These are phyloP conservation scores for Nematocida homosporus DNA, from an alignment of 371 early-diverging fungal genomes.

Conservation along the genomic window DNA sequence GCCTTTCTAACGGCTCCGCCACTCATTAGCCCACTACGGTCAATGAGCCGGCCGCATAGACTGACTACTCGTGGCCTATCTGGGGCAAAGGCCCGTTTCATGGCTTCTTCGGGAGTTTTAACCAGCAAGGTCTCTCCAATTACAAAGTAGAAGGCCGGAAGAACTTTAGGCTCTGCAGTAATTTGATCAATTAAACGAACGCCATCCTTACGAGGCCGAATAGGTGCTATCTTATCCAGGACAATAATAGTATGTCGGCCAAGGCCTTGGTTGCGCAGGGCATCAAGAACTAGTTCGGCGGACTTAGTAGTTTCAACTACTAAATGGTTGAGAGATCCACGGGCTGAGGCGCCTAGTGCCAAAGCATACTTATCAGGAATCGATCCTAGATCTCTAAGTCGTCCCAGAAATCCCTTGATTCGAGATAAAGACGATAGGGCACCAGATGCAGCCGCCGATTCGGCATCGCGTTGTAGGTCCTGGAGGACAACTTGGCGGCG, in stretches of 20 bases:
- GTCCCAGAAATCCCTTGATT: slow-evolving; percentile 70
- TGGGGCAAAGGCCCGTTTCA: slow-evolving; percentile 76
- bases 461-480: slow-evolving; percentile 18
- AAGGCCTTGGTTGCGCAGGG: slow-evolving; percentile 76
- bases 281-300: slow-evolving; percentile 83
- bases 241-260: slow-evolving; percentile 84
- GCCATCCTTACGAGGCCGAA: slow-evolving; percentile 66
- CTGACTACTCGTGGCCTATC: slow-evolving; percentile 86
- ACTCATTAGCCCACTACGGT: slow-evolving; percentile 85
- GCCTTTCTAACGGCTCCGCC: slow-evolving; percentile 8
- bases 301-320: slow-evolving; percentile 86
- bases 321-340: slow-evolving; percentile 76
- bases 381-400: slow-evolving; percentile 86
- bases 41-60: slow-evolving; percentile 86
- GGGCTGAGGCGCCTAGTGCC: slow-evolving; percentile 85
- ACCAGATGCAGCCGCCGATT: slow-evolving; percentile 2
- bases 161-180: slow-evolving; percentile 73
- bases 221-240: slow-evolving; percentile 70
- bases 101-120: slow-evolving; percentile 78
- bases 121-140: slow-evolving; percentile 87
- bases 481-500: slow-evolving; percentile 21
- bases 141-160: slow-evolving; percentile 81
- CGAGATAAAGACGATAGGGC: slow-evolving; percentile 39
- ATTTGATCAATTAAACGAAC: slow-evolving; percentile 81
- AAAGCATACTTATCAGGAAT: slow-evolving; percentile 88